Evolutionary conservation across 768 basidiomycete genomes (phyloP).

Genomic region (Lentinus tigrinus): DNA sequence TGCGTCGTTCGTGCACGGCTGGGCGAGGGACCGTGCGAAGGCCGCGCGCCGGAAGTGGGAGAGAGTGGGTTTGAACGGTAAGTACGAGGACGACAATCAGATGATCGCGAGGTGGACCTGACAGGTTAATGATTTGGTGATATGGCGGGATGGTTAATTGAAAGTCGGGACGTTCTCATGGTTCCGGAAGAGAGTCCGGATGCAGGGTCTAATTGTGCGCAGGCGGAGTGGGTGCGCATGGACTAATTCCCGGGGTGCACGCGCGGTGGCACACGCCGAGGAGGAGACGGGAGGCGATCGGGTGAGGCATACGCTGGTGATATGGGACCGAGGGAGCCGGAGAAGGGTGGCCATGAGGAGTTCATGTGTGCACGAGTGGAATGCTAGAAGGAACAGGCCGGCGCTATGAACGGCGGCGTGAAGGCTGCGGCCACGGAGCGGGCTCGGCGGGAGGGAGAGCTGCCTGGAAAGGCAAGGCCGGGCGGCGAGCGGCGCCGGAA

Average conservation of each 20-base stretch:
- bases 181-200: neutral
- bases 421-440: too few species aligned
- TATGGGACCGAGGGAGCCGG: neutral
- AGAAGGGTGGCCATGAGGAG: slow-evolving; percentile 18
- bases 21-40: neutral
- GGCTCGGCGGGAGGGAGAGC: neutral
- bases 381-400: slow-evolving; percentile 4
- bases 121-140: slow-evolving; percentile 12
- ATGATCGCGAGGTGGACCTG: slow-evolving; percentile 15
- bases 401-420: too few species aligned
- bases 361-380: slow-evolving; percentile 11
- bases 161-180: neutral
- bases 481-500: neutral
- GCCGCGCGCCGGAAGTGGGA: neutral
- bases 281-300: neutral
- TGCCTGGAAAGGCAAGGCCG: neutral
- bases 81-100: slow-evolving; percentile 18
- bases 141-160: slow-evolving; percentile 3
- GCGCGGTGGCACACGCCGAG: neutral
- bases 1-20: neutral
- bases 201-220: neutral
- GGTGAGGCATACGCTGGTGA: neutral
- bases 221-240: neutral
- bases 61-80: slow-evolving; percentile 3
- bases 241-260: neutral